Base-by-base conservation (phyloP, 2,329 filamentous ascomycete species). In the Fusarium poae region DNA sequence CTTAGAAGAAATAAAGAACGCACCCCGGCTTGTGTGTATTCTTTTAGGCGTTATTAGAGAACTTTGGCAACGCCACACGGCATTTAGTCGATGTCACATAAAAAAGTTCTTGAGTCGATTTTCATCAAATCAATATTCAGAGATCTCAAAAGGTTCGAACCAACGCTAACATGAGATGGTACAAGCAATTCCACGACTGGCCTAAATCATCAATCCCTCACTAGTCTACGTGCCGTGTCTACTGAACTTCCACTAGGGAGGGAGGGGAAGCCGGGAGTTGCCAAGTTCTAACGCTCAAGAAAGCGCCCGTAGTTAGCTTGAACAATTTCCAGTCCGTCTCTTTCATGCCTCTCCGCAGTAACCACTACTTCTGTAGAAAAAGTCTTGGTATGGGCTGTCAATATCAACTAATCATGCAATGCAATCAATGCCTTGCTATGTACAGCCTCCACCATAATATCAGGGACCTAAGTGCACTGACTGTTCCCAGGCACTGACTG, bases 41-140 rank as follows among this genome's bases (percentile, higher is more conserved):
- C 12, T 20, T 37, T 39, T 39, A 0, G 50, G 9, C 25, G 9
- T 27, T 4, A 34, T 32, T 39, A 18, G 43, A 46, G 37, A 52
- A 52, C 34, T 42, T 45, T 30, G 35, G 45, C 20, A 44, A 45
- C 61, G 34, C 61, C 61, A 64, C 52, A 21, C 23, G 32, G 43
- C 29, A 63, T 25, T 8, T 15, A 21, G 18, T 30, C 30, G 6
- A 50, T 37, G 29, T 62, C 59, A 48, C 23, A 6, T 6, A 44
- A 12, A 27, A 27, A 44, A 20, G 25, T 44, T 29, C 25, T 29
- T 6, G 25, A 21, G 30, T 6, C 12, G 5, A 3, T 20, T 45
- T 30, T 13, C 16, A 20, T 20, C 27, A 15, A 29, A 45, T 45
- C 43, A 20, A 45, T 43, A 3, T 44, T 11, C 12, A 29, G 35